Base-by-base conservation (phyloP, 2,329 filamentous ascomycete genomes). In the Sporothrix pallida region DNA sequence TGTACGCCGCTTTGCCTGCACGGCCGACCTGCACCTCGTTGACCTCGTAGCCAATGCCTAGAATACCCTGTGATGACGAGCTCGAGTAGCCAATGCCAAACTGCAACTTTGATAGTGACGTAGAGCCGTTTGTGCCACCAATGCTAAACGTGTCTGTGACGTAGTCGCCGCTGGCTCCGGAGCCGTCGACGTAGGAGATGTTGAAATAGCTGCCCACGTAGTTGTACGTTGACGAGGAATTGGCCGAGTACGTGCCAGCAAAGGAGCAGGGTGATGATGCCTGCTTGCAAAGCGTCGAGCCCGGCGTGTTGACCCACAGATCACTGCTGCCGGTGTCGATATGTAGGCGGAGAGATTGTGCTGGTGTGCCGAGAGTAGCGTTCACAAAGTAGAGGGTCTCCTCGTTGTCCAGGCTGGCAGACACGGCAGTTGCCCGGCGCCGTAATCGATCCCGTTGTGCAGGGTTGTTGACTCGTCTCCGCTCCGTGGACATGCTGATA, bases 151-250 rank as follows among this genome's bases (percentile, higher is more conserved):
- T 91, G 79, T 98, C 95, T 4, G 88, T 90, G 2, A 89, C 93
- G 80, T 97, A 97, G 81, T 96, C 92, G 48, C 95, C 94, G 0
- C 83, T 81, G 0, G 94, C 92, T 5, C 90, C 89, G 0, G 92
- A 92, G 63, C 93, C 93, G 81, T 97, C 94, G 56, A 92, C 91
- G 77, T 97, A 97, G 1, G 90, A 90, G 76, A 97, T 97, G 83
- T 95, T 95, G 84, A 98, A 97, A 75, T 90, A 86, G 79, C 88
- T 90, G 76, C 90, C 90, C 72, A 97, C 82, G 79, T 91, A 94
- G 48, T 86, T 79, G 81, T 95, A 95, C 1, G 93, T 93, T 1
- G 92, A 93, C 0, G 94, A 97, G 0, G 85, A 82, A 79, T 92
- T 91, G 56, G 92, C 87, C 60, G 83, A 81, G 81, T 94, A 97